Conservation (phyloP, 106 monocot species). For the Alisma plantagoaquatica region DNA sequence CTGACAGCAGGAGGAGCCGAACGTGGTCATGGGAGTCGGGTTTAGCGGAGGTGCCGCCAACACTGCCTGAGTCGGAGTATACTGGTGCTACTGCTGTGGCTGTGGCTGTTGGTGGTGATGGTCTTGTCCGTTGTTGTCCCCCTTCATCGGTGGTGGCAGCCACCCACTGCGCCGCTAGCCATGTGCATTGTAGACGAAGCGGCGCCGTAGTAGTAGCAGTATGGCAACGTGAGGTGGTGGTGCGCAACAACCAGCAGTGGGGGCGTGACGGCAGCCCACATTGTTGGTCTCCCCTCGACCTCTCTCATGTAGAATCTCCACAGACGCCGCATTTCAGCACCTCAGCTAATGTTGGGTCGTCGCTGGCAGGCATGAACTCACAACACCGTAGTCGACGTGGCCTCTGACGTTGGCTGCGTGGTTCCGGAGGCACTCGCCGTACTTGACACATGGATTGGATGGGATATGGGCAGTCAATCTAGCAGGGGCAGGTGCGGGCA, state of each 20-base stretch:
- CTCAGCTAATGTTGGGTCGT: neutral
- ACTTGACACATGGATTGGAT: neutral
- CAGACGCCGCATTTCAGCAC: slow-evolving; percentile 29
- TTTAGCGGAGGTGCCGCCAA: neutral
- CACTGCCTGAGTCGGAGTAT: too few species aligned
- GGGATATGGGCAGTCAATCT: too few species aligned
- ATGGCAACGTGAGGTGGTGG: too few species aligned
- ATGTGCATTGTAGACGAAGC: too few species aligned
- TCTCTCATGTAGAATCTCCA: slow-evolving; percentile 41
- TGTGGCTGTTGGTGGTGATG: too few species aligned
- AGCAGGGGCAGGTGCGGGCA: too few species aligned
- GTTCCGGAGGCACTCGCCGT: slow-evolving; percentile 28
- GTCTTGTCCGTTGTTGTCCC: too few species aligned
- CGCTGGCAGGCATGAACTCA: slow-evolving; percentile 25
- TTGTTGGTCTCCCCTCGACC: neutral
- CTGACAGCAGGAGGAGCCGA: too few species aligned
- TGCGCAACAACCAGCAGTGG: neutral
- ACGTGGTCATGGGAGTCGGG: slow-evolving; percentile 1
- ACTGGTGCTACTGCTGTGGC: too few species aligned
- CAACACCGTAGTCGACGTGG: slow-evolving; percentile 34
- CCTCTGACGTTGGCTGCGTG: slow-evolving; percentile 29
- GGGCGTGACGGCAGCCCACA: neutral
- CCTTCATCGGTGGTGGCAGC: too few species aligned
- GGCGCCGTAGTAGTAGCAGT: too few species aligned
- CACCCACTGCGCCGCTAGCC: too few species aligned